Percentiles rank a stretch among this genome's conserved stretches.
Evolutionary conservation across 768 basidiomycete species (phyloP).

Genomic region (Asterophora parasitica): DNA sequence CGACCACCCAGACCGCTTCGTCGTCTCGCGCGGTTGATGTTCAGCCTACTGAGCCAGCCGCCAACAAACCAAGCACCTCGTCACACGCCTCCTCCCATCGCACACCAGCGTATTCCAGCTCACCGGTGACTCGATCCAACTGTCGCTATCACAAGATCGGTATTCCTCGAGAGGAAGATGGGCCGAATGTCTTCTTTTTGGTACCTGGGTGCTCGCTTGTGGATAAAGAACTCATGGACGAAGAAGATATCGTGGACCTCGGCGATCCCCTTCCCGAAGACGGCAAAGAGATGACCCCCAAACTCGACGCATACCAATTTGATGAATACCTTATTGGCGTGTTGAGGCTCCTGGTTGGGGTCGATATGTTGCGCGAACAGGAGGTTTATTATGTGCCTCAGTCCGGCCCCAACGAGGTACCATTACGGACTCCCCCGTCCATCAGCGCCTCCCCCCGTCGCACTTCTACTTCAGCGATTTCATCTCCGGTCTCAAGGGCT

Average conservation of each 20-base stretch:
- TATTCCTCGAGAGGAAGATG: conserved; percentile 49
- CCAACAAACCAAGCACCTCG: conserved; percentile 17
- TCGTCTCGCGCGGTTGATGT: conserved; percentile 9
- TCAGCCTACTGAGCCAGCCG: conserved; percentile 11
- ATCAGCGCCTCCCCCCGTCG: conserved; percentile 23
- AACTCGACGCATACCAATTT: conserved; percentile 48
- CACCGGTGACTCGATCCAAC: conserved; percentile 62
- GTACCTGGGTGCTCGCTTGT: conserved; percentile 66
- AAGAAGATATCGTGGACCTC: conserved; percentile 57
- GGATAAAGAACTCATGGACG: conserved; percentile 50
- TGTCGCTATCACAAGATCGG: conserved; percentile 70
- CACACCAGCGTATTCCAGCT: conserved; percentile 24
- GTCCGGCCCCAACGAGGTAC: conserved; percentile 38
- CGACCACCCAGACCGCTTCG: conserved; percentile 12
- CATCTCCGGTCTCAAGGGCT: conserved; percentile 22
- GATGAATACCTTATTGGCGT: conserved; percentile 49
- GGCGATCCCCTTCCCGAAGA: conserved; percentile 54
- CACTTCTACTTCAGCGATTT: conserved; percentile 20
- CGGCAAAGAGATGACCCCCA: conserved; percentile 38
- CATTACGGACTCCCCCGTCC: conserved; percentile 18
- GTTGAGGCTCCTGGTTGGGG: conserved; percentile 57
- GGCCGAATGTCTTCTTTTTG: conserved; percentile 54
- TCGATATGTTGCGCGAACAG: conserved; percentile 59
- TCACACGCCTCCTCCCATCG: conserved; percentile 17
- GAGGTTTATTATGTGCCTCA: conserved; percentile 61